A percentile compares a stretch with the other conserved stretches of the same genome.
These are phyloP conservation scores for Ceriops decandra DNA, from an alignment of 345 rosid genomes.

Conservation along the genomic window DNA sequence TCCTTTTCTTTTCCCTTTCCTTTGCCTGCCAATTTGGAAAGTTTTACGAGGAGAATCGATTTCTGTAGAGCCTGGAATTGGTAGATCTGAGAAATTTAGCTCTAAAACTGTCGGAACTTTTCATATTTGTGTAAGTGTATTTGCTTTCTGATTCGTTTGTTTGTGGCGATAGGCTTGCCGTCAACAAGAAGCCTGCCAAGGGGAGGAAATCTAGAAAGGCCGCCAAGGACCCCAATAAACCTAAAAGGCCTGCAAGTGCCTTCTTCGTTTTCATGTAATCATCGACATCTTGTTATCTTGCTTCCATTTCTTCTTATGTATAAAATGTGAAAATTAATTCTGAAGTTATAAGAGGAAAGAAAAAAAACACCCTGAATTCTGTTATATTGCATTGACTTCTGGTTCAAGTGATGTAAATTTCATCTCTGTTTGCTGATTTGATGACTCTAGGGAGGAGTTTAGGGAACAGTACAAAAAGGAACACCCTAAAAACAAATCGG, in stretches of 20 bases:
- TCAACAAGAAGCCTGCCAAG: conserved; percentile 63
- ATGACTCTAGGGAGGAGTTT: conserved; percentile 71
- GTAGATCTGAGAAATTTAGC: conserved; percentile 25
- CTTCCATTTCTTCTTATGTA: too few species aligned
- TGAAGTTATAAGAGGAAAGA: too few species aligned
- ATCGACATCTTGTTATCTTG: neutral
- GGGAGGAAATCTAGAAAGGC: conserved; percentile 33
- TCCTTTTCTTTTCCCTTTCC: neutral
- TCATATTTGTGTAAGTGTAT: neutral
- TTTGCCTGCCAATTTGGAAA: neutral
- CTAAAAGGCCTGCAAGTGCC: conserved; percentile 48
- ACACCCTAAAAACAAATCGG: conserved; percentile 92
- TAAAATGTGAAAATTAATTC: too few species aligned
- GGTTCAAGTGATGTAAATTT: too few species aligned
- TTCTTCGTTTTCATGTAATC: conserved; percentile 78
- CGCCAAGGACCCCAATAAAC: conserved; percentile 50
- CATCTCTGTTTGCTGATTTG: neutral
- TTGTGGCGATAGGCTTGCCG: conserved; percentile 54
- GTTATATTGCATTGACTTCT: too few species aligned
- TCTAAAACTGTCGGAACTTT: too few species aligned
- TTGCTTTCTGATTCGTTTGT: neutral
- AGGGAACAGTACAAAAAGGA: conserved; percentile 82
- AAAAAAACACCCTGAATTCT: too few species aligned
- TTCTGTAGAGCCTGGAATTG: conserved; percentile 16
- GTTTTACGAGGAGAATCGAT: neutral